Conservation (phyloP, 2,329 filamentous ascomycete genomes). For the Pestalotiopsis sp. region DNA sequence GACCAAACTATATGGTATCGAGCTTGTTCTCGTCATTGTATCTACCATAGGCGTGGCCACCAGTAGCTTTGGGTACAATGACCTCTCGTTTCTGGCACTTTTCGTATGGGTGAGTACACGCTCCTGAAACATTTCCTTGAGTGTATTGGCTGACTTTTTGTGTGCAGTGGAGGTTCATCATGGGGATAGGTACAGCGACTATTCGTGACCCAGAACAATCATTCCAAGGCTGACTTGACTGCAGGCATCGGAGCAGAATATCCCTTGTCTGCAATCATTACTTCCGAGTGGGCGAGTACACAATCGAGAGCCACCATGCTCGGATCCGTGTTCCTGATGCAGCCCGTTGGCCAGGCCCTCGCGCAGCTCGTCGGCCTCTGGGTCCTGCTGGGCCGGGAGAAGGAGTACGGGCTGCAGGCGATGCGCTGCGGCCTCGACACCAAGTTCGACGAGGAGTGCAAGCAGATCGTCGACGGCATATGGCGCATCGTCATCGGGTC, state of each 20-base stretch:
- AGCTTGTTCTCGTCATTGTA: constrained; percentile 58
- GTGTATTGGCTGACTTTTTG: not conserved
- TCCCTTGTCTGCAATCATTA: constrained; percentile 67
- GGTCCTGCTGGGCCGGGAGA: constrained; percentile 48
- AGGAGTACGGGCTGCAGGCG: constrained; percentile 28
- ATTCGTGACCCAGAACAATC: not conserved
- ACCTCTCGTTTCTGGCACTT: constrained; percentile 52
- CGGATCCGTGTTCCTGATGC: constrained; percentile 68
- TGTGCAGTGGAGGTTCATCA: constrained; percentile 54
- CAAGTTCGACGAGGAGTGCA: constrained; percentile 45
- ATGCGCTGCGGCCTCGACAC: constrained; percentile 47
- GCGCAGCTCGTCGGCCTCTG: constrained; percentile 64
- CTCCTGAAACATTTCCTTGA: not conserved
- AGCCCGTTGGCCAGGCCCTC: constrained; percentile 67
- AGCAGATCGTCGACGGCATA: constrained; percentile 57
- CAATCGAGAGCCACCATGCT: constrained; percentile 66
- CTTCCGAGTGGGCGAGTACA: constrained; percentile 64
- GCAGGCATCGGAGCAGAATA: constrained; percentile 69
- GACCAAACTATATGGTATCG: constrained; percentile 59
- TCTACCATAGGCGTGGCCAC: constrained; percentile 61
- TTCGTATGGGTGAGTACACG: constrained; percentile 47
- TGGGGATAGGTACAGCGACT: constrained; percentile 47
- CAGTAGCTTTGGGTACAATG: constrained; percentile 50
- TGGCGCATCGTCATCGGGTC: constrained; percentile 71
- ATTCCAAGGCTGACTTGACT: not conserved